These are phyloP conservation scores for Phragmites australis DNA, from an alignment of 176 grass and related monocot species.

Conservation along the genomic window DNA sequence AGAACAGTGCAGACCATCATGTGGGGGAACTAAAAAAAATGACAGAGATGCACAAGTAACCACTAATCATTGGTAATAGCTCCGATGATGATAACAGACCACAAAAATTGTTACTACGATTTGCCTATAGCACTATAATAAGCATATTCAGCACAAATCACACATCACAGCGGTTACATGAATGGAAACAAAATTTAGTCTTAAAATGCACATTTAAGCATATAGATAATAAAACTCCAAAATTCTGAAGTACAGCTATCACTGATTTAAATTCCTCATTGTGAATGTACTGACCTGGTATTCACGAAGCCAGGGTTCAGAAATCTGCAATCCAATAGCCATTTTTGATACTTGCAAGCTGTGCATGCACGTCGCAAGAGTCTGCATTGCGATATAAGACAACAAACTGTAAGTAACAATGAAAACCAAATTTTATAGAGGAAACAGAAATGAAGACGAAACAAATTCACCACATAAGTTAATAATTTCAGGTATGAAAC, in stretches of 20 bases:
- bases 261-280: not conserved
- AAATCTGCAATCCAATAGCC: slow-evolving; percentile 82
- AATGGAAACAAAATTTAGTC: not conserved
- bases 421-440: slow-evolving; percentile 18
- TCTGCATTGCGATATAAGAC: slow-evolving; percentile 48
- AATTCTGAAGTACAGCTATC: not conserved
- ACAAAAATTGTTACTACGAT: not conserved
- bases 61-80: not conserved
- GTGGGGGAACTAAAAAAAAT: not conserved
- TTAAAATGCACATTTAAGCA: not conserved
- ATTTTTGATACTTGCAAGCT: slow-evolving; percentile 70
- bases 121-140: not conserved
- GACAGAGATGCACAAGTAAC: not conserved
- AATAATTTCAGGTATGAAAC: not conserved
- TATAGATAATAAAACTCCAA: not conserved
- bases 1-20: not conserved
- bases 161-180: not conserved
- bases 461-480: not conserved
- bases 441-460: slow-evolving; percentile 5
- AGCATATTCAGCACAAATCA: not conserved
- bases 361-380: slow-evolving; percentile 87
- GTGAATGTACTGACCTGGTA: slow-evolving; percentile 66
- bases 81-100: not conserved
- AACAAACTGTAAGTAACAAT: slow-evolving; percentile 25
- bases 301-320: slow-evolving; percentile 96